A percentile compares a stretch with the other conserved stretches of the same genome.
Conservation (phyloP, 148 eudicot species). For the Chenopodium suecicum region DNA sequence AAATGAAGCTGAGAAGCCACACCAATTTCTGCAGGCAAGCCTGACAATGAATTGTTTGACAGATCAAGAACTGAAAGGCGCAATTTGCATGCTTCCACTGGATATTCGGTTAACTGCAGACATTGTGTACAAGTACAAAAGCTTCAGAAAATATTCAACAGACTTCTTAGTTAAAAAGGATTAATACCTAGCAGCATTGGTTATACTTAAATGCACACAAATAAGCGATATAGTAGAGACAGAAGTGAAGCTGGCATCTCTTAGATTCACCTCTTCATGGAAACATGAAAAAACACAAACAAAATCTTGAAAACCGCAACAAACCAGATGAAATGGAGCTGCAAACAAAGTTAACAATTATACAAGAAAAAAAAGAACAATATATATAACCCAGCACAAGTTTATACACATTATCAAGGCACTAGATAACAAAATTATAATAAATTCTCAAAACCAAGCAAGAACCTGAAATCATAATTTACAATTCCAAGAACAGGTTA, state of each 20-base stretch:
- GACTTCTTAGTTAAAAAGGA: background rate
- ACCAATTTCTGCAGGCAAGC: slow-evolving; percentile 98
- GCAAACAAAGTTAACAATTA: background rate
- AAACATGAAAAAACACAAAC: background rate
- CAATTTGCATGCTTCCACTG: slow-evolving; percentile 86
- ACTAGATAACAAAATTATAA: background rate
- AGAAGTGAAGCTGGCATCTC: background rate
- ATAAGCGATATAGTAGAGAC: background rate
- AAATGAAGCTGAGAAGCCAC: slow-evolving; percentile 27
- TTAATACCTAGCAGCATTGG: background rate
- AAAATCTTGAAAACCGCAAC: background rate
- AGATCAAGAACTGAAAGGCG: slow-evolving; percentile 73
- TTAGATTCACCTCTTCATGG: background rate
- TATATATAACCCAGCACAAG: background rate
- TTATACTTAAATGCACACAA: slow-evolving; percentile 6
- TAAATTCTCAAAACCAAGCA: background rate
- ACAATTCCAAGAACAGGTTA: background rate
- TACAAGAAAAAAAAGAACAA: background rate
- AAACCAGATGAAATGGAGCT: background rate
- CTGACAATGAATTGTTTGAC: slow-evolving; percentile 91
- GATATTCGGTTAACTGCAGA: slow-evolving; percentile 78
- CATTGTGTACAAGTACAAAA: slow-evolving; percentile 22
- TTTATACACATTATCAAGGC: background rate
- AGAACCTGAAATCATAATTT: background rate
- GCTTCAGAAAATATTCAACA: slow-evolving; percentile 18